Conservation (phyloP, 345 rosid species). For the Pseudoturritis turrita region DNA sequence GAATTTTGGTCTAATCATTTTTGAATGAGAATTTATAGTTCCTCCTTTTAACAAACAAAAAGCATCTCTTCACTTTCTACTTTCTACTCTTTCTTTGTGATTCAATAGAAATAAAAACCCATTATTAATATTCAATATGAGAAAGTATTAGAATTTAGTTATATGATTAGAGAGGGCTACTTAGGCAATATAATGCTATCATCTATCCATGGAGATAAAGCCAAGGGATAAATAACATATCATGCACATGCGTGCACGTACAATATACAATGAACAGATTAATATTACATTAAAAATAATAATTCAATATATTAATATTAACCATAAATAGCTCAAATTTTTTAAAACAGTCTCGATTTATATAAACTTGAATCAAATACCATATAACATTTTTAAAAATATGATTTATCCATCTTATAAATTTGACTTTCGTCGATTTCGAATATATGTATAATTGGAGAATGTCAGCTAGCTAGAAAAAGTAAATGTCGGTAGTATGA, state of each 20-base stretch:
- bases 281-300: neutral
- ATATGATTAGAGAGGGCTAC: neutral
- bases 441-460: neutral
- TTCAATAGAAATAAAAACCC: neutral
- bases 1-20: neutral
- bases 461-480: neutral
- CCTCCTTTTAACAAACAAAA: conserved; percentile 10
- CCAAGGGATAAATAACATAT: neutral
- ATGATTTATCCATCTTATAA: neutral
- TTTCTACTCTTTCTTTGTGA: neutral
- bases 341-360: neutral
- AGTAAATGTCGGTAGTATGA: neutral
- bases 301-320: too few relatives aligned
- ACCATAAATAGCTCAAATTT: neutral
- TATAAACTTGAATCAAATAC: neutral
- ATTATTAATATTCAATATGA: neutral
- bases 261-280: neutral
- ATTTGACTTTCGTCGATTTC: neutral
- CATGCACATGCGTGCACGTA: conserved; percentile 3
- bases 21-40: neutral
- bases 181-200: neutral
- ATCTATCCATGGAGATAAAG: neutral
- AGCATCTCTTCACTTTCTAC: neutral
- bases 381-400: neutral
- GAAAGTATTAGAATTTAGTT: neutral